Base-by-base conservation (phyloP, 2,329 filamentous ascomycete genomes). In the Fusarium sp. region DNA sequence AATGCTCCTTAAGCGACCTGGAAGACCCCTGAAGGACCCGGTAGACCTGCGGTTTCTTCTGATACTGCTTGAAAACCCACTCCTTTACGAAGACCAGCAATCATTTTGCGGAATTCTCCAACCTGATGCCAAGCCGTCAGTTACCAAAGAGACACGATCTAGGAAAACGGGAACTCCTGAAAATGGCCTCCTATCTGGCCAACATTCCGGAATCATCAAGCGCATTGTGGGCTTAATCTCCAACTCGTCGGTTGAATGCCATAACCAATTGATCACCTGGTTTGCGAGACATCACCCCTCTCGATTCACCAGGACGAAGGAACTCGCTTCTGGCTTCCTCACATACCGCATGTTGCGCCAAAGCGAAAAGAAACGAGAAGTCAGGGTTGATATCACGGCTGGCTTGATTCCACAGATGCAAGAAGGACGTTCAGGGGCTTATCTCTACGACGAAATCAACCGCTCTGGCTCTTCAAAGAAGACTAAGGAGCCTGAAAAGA, bases 161-260 rank as follows among this genome's bases (percentile, higher is more conserved):
- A 69, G 67, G 27, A 71, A 71, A 24, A 57, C 69, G 8, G 35
- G 64, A 5, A 53, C 66, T 4, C 79, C 83, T 7, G 82, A 80
- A 40, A 81, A 83, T 4, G 85, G 85, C 0, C 86, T 83, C 9
- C 79, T 86, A 12, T 85, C 89, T 29, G 92, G 92, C 2, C 90
- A 93, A 67, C 93, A 97, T 81, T 95, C 93, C 3, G 93, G 92
- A 6, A 92, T 98, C 62, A 90, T 97, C 76, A 98, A 98, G 81
- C 90, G 95, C 40, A 91, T 97, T 42, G 81, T 97, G 29, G 95
- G 95, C 1, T 84, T 98, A 11, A 79, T 97, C 27, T 92, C 94
- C 1, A 94, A 97, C 80, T 86, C 93, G 14, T 88, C 94, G 0
- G 89, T 90, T 66, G 89, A 92, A 66, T 95, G 93, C 74, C 95